Evolutionary conservation across 129 eudicot species (phyloP).

Genomic region (Escallonia rubra): DNA sequence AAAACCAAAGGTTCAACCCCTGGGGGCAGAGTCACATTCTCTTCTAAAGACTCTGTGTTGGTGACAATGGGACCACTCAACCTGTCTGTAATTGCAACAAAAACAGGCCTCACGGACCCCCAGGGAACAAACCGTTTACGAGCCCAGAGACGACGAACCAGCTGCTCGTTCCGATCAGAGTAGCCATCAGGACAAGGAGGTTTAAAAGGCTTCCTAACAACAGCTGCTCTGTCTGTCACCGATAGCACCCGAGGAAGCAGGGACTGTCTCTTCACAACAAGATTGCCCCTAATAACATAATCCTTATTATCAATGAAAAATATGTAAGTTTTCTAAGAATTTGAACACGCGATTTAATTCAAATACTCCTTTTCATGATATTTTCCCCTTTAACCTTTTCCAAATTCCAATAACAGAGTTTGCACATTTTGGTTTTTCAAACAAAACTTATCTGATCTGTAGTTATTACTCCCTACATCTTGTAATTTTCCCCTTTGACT

Average conservation of each 20-base stretch:
- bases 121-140: constrained; percentile 96
- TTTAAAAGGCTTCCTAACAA: constrained; percentile 79
- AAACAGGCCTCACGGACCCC: constrained; percentile 71
- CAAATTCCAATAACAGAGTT: neutral
- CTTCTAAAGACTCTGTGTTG: constrained; percentile 55
- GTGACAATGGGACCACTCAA: constrained; percentile 27
- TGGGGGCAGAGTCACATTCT: constrained; percentile 54
- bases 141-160: constrained; percentile 70
- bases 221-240: constrained; percentile 70
- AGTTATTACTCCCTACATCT: too few species aligned
- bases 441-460: too few species aligned
- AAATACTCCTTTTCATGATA: too few species aligned
- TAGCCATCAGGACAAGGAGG: constrained; percentile 72
- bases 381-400: neutral
- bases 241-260: constrained; percentile 86
- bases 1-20: constrained; percentile 81
- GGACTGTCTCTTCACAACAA: constrained; percentile 78
- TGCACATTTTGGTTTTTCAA: too few species aligned
- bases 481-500: too few species aligned
- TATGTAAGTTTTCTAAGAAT: too few species aligned
- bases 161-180: constrained; percentile 52
- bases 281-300: constrained; percentile 54
- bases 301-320: neutral
- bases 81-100: constrained; percentile 47
- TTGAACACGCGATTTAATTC: too few species aligned